Evolutionary conservation across 495 filamentous ascomycete genomes (phyloP).

Genomic region (Hypoxylon subgilvum): DNA sequence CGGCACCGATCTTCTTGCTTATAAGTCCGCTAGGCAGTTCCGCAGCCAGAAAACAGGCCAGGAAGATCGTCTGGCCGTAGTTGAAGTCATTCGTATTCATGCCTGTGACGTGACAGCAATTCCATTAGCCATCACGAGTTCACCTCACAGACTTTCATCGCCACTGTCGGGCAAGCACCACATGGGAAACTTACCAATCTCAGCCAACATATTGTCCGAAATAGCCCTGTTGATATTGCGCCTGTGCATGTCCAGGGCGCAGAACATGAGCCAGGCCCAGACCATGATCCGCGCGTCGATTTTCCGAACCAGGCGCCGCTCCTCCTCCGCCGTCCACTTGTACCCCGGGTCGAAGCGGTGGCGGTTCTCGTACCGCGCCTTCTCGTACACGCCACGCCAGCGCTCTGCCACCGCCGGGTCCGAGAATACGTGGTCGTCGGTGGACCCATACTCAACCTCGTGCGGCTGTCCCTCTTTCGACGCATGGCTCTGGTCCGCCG

Average conservation of each 20-base stretch:
- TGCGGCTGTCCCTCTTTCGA: constrained; percentile 5
- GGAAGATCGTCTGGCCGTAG: constrained; percentile 53
- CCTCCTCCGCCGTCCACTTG: constrained; percentile 56
- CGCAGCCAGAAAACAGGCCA: constrained; percentile 53
- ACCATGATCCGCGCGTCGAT: constrained; percentile 46
- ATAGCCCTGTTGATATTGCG: constrained; percentile 55
- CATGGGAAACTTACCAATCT: constrained; percentile 35
- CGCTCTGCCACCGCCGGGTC: constrained; percentile 54
- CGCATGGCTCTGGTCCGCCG: not conserved
- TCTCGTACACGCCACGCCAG: constrained; percentile 56
- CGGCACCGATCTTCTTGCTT: constrained; percentile 55
- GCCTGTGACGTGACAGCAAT: constrained; percentile 26
- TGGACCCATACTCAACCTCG: constrained; percentile 43
- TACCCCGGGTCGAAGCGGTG: constrained; percentile 62
- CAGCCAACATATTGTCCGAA: constrained; percentile 51
- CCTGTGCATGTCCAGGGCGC: constrained; percentile 52
- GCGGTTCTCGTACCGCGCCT: constrained; percentile 59
- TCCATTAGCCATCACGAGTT: too few species aligned
- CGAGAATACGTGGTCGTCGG: constrained; percentile 47
- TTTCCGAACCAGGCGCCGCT: constrained; percentile 56
- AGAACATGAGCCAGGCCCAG: constrained; percentile 56
- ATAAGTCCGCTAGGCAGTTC: constrained; percentile 56
- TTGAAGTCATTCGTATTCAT: constrained; percentile 59
- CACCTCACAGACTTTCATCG: too few species aligned
- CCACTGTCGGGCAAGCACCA: too few species aligned